These are phyloP conservation scores for Scutellaria galericulata DNA, from an alignment of 257 asterid genomes.

Conservation along the genomic window DNA sequence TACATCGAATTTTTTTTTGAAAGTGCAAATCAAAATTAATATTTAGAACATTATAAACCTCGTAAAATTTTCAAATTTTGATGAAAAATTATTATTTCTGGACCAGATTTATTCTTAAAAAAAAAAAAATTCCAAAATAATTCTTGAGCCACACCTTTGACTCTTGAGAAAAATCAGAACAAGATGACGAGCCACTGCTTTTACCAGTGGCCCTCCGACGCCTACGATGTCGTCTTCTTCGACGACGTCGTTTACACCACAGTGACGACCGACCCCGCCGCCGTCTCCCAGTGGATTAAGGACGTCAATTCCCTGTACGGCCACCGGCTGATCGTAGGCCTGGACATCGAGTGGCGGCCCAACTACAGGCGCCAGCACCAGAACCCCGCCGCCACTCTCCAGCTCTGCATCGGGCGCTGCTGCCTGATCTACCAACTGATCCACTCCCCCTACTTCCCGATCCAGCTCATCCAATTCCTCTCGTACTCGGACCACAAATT, in stretches of 20 bases:
- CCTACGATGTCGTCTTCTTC: conserved; percentile 39
- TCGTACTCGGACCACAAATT: conserved; percentile 38
- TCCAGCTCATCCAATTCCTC: conserved; percentile 39
- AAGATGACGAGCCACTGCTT: conserved; percentile 8
- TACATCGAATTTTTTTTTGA: too few species aligned
- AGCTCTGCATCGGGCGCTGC: conserved; percentile 47
- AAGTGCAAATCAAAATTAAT: too few species aligned
- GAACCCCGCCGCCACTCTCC: conserved; percentile 53
- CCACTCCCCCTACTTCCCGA: conserved; percentile 40
- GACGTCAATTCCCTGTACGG: conserved; percentile 32
- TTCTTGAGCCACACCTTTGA: too few species aligned
- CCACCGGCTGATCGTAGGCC: conserved; percentile 45
- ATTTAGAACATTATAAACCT: too few species aligned
- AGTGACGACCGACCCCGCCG: conserved; percentile 40
- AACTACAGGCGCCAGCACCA: conserved; percentile 9
- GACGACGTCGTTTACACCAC: conserved; percentile 37
- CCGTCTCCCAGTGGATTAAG: conserved; percentile 39
- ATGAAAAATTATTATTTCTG: too few species aligned
- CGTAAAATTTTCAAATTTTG: too few species aligned
- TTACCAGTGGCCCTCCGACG: conserved; percentile 20
- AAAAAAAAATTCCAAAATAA: too few species aligned
- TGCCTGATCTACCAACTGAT: conserved; percentile 49
- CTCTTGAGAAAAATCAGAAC: background rate
- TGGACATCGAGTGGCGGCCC: conserved; percentile 56
- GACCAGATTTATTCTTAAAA: too few species aligned